Evolutionary conservation across 1,284 basidiomycete genomes (phyloP).

Genomic region (Ganoderma resinaceum): DNA sequence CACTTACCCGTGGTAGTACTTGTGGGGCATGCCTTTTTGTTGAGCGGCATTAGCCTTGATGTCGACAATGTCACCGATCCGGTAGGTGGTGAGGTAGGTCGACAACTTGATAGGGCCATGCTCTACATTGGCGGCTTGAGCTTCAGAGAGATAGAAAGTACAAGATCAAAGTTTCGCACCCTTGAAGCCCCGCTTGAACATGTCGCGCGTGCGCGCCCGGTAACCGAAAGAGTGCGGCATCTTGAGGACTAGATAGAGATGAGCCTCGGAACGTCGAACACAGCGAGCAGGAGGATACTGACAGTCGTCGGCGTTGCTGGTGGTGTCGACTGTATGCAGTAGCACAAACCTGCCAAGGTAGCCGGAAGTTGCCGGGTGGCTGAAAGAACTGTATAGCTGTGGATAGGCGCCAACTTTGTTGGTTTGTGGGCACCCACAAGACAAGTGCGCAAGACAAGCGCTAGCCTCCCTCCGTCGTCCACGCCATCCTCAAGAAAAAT

Average conservation of each 20-base stretch:
- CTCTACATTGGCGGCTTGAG: slow-evolving; percentile 57
- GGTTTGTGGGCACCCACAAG: slow-evolving; percentile 34
- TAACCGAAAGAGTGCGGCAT: slow-evolving; percentile 99
- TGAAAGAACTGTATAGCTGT: slow-evolving; percentile 53
- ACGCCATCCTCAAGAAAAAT: slow-evolving; percentile 72
- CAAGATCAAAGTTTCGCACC: slow-evolving; percentile 51
- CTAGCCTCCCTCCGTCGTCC: slow-evolving; percentile 38
- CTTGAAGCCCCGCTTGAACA: slow-evolving; percentile 99
- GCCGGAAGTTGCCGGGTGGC: slow-evolving; percentile 43
- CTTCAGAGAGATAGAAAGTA: slow-evolving; percentile 14
- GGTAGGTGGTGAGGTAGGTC: slow-evolving; percentile 93
- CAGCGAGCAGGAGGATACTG: slow-evolving; percentile 37
- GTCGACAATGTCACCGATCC: slow-evolving; percentile 98
- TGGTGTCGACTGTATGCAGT: slow-evolving; percentile 37
- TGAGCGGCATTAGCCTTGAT: slow-evolving; percentile 99
- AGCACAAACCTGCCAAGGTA: slow-evolving; percentile 16
- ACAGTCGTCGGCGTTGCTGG: slow-evolving; percentile 52
- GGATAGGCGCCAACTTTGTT: slow-evolving; percentile 41
- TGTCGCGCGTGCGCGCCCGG: slow-evolving; percentile 99
- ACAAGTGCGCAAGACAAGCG: slow-evolving; percentile 37
- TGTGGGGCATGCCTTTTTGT: slow-evolving; percentile 99
- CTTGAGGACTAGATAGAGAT: slow-evolving; percentile 58
- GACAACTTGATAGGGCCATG: slow-evolving; percentile 92
- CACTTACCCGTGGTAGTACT: slow-evolving; percentile 88
- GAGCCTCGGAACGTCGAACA: slow-evolving; percentile 32